Conservation (phyloP, 2,329 filamentous ascomycete species). For the Fusarium vanettenii region DNA sequence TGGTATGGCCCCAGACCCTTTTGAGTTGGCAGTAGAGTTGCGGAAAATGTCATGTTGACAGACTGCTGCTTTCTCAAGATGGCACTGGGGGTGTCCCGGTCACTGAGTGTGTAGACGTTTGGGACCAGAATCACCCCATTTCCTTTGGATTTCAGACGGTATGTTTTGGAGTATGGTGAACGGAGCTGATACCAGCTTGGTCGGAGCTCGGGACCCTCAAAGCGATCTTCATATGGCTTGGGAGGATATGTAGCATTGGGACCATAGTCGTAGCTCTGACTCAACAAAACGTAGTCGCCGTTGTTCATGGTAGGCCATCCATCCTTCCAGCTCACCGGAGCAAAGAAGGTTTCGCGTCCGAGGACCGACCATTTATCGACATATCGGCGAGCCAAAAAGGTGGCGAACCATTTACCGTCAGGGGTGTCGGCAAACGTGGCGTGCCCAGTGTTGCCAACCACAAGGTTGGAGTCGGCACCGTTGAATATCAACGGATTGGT, state of each 20-base stretch:
- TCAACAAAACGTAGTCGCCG: slow-evolving; percentile 20
- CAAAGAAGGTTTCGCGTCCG: slow-evolving; percentile 39
- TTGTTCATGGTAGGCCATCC: slow-evolving; percentile 41
- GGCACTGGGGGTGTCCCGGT: slow-evolving; percentile 45
- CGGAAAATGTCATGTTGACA: slow-evolving; percentile 46
- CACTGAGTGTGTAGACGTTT: slow-evolving; percentile 43
- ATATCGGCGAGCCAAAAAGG: slow-evolving; percentile 35
- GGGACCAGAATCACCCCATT: slow-evolving; percentile 46
- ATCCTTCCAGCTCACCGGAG: slow-evolving; percentile 36
- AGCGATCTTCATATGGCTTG: slow-evolving; percentile 11
- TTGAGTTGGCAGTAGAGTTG: slow-evolving; percentile 26
- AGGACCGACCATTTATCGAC: slow-evolving; percentile 26
- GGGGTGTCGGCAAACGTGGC: slow-evolving; percentile 36
- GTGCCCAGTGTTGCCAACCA: slow-evolving; percentile 35
- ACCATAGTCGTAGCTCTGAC: slow-evolving; percentile 15
- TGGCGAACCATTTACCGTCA: slow-evolving; percentile 37
- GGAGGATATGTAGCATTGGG: slow-evolving; percentile 8
- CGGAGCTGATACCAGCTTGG: slow-evolving; percentile 21
- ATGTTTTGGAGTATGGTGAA: slow-evolving; percentile 27
- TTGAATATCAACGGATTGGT: slow-evolving; percentile 51
- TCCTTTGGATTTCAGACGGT: background rate
- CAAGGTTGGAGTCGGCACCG: slow-evolving; percentile 28
- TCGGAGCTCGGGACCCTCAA: background rate
- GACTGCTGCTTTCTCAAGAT: slow-evolving; percentile 46
- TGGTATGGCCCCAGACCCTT: slow-evolving; percentile 32